phyloP scores from a whole-genome alignment of 371 early-diverging fungal species.

The Haplosporangium sp. region DNA sequence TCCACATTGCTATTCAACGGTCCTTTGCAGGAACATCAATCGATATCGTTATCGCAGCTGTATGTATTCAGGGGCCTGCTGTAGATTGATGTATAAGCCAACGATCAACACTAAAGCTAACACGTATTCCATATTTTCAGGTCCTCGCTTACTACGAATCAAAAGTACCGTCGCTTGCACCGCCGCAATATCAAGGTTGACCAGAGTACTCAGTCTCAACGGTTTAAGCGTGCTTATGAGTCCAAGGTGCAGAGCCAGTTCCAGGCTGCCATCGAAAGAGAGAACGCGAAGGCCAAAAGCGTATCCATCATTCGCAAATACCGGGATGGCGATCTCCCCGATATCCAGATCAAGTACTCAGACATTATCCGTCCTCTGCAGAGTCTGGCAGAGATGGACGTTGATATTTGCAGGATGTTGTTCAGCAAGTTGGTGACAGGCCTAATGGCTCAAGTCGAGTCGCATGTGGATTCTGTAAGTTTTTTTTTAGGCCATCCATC shows the following conservation, averaged over 20 bases:
- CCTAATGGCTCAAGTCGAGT: conserved; percentile 55
- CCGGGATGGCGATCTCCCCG: conserved; percentile 80
- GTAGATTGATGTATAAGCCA: neutral
- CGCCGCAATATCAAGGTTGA: conserved; percentile 13
- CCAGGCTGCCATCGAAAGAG: conserved; percentile 31
- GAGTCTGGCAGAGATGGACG: conserved; percentile 68
- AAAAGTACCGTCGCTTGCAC: conserved; percentile 35
- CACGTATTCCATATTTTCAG: neutral
- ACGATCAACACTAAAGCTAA: neutral
- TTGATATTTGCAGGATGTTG: conserved; percentile 70
- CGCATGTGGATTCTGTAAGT: conserved; percentile 47
- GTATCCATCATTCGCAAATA: conserved; percentile 74
- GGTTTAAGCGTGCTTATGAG: conserved; percentile 30
- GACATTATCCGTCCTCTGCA: conserved; percentile 78
- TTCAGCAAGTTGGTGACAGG: conserved; percentile 62
- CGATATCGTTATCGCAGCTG: conserved; percentile 7
- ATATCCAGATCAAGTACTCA: conserved; percentile 74
- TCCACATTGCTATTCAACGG: conserved; percentile 40
- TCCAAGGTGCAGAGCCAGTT: conserved; percentile 11
- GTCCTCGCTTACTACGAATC: conserved; percentile 4
- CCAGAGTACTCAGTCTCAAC: conserved; percentile 9
- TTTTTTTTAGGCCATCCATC: neutral
- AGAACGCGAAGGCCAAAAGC: conserved; percentile 62
- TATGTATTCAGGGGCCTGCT: neutral
- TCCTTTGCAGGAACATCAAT: conserved; percentile 8